Conservation (phyloP, 73 alveolate genomes). For the Paramecium primaurelia region DNA sequence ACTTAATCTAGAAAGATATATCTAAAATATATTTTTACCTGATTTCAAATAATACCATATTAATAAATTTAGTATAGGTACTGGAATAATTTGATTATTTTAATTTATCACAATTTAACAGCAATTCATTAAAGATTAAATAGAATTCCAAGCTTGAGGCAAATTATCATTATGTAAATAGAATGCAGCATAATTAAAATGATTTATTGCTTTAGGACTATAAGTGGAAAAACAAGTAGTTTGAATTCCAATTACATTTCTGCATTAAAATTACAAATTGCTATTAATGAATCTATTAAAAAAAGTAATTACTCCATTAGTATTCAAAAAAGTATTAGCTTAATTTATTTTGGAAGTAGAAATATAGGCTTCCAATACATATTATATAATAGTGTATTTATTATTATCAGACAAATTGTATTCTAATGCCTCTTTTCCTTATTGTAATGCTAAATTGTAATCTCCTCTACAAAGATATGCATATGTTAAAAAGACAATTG, state of each 20-base stretch:
- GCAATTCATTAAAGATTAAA: neutral
- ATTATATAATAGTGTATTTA: neutral
- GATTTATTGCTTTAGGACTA: neutral
- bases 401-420: neutral
- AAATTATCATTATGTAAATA: neutral
- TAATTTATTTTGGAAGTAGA: neutral
- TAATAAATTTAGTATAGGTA: neutral
- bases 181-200: neutral
- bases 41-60: conserved; percentile 43
- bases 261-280: neutral
- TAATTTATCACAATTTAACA: neutral
- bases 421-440: conserved; percentile 23
- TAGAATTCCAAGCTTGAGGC: neutral
- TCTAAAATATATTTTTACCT: neutral
- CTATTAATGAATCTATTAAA: neutral
- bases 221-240: neutral
- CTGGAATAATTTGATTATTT: neutral
- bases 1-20: neutral
- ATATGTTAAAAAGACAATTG: neutral
- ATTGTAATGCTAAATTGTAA: neutral
- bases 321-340: neutral
- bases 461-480: conserved; percentile 31
- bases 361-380: neutral
- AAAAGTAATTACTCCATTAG: neutral
- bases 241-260: neutral